Conservation (phyloP, 352 stramenopile genomes). For the Phytophthora uliginosa region DNA sequence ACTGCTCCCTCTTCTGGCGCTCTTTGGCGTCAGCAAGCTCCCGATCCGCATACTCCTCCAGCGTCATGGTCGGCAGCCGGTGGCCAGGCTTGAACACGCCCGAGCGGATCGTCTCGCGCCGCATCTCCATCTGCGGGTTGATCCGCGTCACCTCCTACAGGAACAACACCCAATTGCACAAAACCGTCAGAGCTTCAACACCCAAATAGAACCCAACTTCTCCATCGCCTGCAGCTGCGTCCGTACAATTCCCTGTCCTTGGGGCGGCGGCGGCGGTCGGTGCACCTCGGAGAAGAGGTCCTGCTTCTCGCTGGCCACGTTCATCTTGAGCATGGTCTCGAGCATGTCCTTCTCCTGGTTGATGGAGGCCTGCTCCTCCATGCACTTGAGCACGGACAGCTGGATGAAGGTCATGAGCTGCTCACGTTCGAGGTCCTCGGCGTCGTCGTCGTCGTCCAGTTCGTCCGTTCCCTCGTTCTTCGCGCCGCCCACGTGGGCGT, state of each 20-base stretch:
- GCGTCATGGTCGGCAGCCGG: constrained; percentile 96
- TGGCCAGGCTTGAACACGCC: constrained; percentile 97
- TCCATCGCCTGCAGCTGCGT: no score
- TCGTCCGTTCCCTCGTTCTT: constrained; percentile 31
- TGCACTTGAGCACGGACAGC: constrained; percentile 76
- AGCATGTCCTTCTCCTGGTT: constrained; percentile 89
- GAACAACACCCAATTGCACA: background rate
- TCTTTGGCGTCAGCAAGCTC: constrained; percentile 92
- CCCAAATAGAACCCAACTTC: background rate
- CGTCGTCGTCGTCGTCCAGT: constrained; percentile 60
- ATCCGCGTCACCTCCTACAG: constrained; percentile 86
- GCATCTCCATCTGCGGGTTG: constrained; percentile 89
- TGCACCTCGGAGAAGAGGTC: constrained; percentile 82
- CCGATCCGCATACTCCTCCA: constrained; percentile 94
- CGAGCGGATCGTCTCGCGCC: constrained; percentile 87
- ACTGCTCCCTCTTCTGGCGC: constrained; percentile 85
- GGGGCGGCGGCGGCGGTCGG: constrained; percentile 59
- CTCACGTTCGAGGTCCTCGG: constrained; percentile 84
- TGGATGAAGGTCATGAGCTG: constrained; percentile 88
- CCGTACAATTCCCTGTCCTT: constrained; percentile 86
- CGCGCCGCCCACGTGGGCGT: constrained; percentile 21
- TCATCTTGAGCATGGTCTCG: constrained; percentile 90
- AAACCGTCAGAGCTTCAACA: background rate
- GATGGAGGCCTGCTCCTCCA: constrained; percentile 81
- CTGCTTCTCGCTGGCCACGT: constrained; percentile 59